These are phyloP conservation scores for Hammondia hammondi DNA, from an alignment of 169 alveolate genomes.

Conservation along the genomic window DNA sequence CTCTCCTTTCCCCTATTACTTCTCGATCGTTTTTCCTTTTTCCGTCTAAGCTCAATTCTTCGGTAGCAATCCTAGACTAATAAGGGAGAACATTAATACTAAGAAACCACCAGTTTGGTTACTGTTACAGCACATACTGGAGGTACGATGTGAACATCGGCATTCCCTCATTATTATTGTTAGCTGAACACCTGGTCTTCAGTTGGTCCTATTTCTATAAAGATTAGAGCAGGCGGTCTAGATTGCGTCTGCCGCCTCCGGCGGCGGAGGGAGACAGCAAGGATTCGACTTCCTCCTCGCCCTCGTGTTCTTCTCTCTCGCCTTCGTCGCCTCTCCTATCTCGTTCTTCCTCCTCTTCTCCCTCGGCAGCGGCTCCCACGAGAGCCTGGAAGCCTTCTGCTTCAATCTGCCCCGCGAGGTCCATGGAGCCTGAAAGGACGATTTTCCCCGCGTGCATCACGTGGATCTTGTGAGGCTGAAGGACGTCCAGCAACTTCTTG, in stretches of 20 bases:
- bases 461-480: slow-evolving; percentile 75
- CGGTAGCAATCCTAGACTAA: too few species aligned
- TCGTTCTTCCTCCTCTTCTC: not conserved
- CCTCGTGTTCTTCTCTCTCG: not conserved
- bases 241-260: slow-evolving; percentile 41
- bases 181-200: too few species aligned
- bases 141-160: too few species aligned
- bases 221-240: slow-evolving; percentile 17
- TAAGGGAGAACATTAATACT: too few species aligned
- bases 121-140: too few species aligned
- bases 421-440: slow-evolving; percentile 72
- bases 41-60: not conserved
- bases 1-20: not conserved
- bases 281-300: not conserved
- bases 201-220: too few species aligned
- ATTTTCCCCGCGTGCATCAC: slow-evolving; percentile 77
- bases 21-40: not conserved
- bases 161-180: too few species aligned
- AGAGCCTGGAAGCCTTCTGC: slow-evolving; percentile 70
- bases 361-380: slow-evolving; percentile 51
- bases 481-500: slow-evolving; percentile 76
- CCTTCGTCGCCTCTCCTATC: not conserved
- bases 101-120: too few species aligned
- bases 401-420: slow-evolving; percentile 74
- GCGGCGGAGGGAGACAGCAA: slow-evolving; percentile 36